These are phyloP conservation scores for Pilobolus umbonatus DNA, from an alignment of 192 early-diverging fungal genomes.

Conservation along the genomic window DNA sequence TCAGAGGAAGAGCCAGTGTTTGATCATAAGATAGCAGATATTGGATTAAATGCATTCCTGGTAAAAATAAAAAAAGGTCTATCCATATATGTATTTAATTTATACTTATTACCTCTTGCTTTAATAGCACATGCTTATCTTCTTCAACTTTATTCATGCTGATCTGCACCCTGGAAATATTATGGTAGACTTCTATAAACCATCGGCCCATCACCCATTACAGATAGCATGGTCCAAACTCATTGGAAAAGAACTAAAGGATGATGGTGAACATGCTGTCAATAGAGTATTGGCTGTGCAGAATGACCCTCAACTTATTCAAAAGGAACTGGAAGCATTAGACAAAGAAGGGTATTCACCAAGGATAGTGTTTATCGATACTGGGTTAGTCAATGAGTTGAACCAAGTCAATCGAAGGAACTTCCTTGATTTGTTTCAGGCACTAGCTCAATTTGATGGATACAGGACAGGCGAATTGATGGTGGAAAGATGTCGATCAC, in stretches of 20 bases:
- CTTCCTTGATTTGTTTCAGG: conserved; percentile 88
- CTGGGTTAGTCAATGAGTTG: conserved; percentile 82
- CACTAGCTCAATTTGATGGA: conserved; percentile 86
- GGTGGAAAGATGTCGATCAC: conserved; percentile 78
- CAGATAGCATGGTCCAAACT: conserved; percentile 35
- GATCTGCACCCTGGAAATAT: conserved; percentile 97
- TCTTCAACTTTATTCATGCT: conserved; percentile 93
- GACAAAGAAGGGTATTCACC: conserved; percentile 69
- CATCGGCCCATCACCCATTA: conserved; percentile 47
- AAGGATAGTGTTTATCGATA: conserved; percentile 82
- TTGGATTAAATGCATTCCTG: conserved; percentile 68
- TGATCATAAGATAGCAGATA: conserved; percentile 72
- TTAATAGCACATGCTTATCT: conserved; percentile 79
- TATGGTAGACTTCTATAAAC: conserved; percentile 72
- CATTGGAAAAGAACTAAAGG: conserved; percentile 18
- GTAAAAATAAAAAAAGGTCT: conserved; percentile 21
- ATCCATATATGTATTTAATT: background rate
- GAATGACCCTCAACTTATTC: conserved; percentile 41
- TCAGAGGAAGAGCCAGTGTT: conserved; percentile 49
- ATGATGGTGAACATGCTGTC: conserved; percentile 39
- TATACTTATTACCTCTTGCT: background rate
- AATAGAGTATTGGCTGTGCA: conserved; percentile 29
- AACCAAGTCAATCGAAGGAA: conserved; percentile 71
- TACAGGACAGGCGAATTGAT: conserved; percentile 76
- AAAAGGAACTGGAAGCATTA: conserved; percentile 44